Evolutionary conservation across 2,329 filamentous ascomycete species (phyloP).

Genomic region (Dryadomyces quercivorus): DNA sequence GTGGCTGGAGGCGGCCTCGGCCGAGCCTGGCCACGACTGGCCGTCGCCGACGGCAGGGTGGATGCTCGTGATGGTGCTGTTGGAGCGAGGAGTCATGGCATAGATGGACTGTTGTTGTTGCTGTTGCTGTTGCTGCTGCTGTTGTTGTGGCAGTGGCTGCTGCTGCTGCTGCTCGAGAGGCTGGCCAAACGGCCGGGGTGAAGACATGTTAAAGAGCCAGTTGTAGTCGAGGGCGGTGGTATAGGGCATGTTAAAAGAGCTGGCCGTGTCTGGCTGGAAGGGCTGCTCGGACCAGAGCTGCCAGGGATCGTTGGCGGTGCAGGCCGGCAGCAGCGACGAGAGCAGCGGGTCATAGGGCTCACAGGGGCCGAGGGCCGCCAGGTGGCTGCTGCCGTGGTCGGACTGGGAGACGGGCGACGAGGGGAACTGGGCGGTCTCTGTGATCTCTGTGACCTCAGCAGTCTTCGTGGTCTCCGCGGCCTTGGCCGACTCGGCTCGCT

Average conservation of each 20-base stretch:
- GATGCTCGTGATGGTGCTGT: neutral
- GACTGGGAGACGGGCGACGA: constrained; percentile 6
- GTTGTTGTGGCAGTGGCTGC: neutral
- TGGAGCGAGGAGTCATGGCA: neutral
- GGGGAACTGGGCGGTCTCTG: constrained; percentile 5
- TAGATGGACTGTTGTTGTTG: neutral
- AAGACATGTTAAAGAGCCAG: constrained; percentile 10
- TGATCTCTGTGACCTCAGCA: no score
- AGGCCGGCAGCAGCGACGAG: neutral
- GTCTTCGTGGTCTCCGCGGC: no score
- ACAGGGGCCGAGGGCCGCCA: neutral
- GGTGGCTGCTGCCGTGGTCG: neutral
- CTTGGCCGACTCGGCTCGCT: no score
- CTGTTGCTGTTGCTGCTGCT: neutral
- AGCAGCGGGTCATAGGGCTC: neutral
- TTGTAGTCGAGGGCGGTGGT: constrained; percentile 11
- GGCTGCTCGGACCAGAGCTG: constrained; percentile 5
- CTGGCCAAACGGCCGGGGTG: neutral
- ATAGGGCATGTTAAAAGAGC: constrained; percentile 13
- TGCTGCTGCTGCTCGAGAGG: neutral
- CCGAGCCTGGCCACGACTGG: neutral
- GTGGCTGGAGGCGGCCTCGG: neutral
- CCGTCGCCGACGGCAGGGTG: neutral
- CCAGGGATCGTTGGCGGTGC: neutral
- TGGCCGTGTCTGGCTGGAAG: constrained; percentile 11